Evolutionary conservation across 2,329 filamentous ascomycete species (phyloP).

Genomic region (Cladosporium austrohemisphaericum): DNA sequence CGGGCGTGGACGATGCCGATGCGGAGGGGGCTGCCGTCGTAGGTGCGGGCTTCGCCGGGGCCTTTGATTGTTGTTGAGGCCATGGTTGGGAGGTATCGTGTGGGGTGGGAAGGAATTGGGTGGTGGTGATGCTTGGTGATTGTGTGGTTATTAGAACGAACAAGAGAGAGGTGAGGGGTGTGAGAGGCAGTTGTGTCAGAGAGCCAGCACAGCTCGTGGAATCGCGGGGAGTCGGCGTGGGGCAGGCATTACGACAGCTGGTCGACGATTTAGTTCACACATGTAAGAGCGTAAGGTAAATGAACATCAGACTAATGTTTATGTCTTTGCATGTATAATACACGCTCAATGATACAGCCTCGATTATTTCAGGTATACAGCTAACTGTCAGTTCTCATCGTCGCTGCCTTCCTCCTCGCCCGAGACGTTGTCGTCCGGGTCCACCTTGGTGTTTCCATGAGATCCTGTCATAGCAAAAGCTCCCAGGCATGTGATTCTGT

Average conservation of each 20-base stretch:
- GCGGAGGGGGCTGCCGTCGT: slow-evolving; percentile 58
- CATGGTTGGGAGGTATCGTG: background rate
- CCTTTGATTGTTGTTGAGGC: slow-evolving; percentile 13
- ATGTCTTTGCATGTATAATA: background rate
- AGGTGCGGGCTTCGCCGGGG: slow-evolving; percentile 13
- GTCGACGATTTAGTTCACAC: too few species aligned
- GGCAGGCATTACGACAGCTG: too few species aligned
- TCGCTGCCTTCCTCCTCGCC: slow-evolving; percentile 8
- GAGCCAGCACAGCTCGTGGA: too few species aligned
- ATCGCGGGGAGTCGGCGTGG: too few species aligned
- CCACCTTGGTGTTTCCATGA: slow-evolving; percentile 20
- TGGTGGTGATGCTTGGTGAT: background rate
- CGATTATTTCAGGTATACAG: background rate
- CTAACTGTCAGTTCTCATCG: slow-evolving; percentile 1
- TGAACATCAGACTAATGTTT: too few species aligned
- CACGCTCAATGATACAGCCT: background rate
- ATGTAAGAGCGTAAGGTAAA: background rate
- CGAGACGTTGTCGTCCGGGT: slow-evolving; percentile 18
- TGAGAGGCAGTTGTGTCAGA: too few species aligned
- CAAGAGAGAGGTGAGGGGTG: too few species aligned
- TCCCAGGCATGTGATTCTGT: slow-evolving; percentile 83
- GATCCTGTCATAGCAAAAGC: slow-evolving; percentile 69
- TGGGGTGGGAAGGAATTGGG: background rate
- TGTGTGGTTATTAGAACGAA: too few species aligned
- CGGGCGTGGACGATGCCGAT: slow-evolving; percentile 94